phyloP scores from a whole-genome alignment of 148 eudicot genomes.

The Diospyros kaki region DNA sequence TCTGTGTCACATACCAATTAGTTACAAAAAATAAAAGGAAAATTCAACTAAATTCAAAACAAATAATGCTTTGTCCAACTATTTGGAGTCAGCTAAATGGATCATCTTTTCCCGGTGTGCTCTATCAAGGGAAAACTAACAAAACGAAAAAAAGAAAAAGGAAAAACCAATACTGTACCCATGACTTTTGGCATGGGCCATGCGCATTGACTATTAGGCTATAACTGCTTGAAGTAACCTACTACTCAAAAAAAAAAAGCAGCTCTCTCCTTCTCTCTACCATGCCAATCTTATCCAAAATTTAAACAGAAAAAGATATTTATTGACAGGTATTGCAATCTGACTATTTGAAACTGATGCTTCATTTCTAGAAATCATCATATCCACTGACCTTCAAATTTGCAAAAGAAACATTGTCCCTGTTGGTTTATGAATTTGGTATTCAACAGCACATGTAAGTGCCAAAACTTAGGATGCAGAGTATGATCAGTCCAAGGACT shows the following conservation, averaged over 20 bases:
- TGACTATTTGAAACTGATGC: background rate
- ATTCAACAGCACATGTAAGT: slow-evolving; percentile 33
- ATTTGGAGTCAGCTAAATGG: too few species aligned
- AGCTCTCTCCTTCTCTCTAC: background rate
- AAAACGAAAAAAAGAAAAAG: background rate
- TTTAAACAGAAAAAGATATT: background rate
- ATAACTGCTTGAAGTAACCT: background rate
- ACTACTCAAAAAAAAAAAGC: background rate
- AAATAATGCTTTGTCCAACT: too few species aligned
- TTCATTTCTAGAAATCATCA: background rate
- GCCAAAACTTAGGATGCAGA: slow-evolving; percentile 18
- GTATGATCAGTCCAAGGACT: slow-evolving; percentile 27
- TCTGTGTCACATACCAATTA: background rate
- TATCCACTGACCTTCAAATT: slow-evolving; percentile 36
- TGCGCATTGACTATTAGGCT: background rate
- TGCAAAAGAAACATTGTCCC: slow-evolving; percentile 23
- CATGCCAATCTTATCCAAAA: background rate
- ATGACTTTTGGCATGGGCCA: background rate
- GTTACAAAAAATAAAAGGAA: too few species aligned
- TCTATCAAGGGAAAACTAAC: background rate
- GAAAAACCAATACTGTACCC: too few species aligned
- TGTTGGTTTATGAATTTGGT: slow-evolving; percentile 20
- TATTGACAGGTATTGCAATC: background rate
- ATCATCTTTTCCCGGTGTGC: too few species aligned
- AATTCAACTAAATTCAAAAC: too few species aligned